Percentiles rank a stretch among this genome's conserved stretches.
These are phyloP conservation scores for Pyrus bretschneideri DNA, from an alignment of 306 rosid species.

Conservation along the genomic window DNA sequence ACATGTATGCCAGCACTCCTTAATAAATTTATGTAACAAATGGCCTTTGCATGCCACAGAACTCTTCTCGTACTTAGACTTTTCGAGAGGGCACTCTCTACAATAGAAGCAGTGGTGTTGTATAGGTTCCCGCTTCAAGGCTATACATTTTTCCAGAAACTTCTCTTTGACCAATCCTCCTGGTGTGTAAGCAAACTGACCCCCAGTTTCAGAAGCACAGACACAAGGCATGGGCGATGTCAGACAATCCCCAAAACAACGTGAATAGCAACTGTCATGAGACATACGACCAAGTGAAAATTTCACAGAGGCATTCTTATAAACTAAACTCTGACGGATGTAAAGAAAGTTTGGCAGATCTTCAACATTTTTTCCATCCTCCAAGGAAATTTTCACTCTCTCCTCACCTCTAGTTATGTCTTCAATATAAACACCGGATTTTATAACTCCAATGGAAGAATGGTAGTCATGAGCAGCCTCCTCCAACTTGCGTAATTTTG, in stretches of 20 bases:
- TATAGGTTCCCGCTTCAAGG: neutral
- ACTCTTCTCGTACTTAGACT: neutral
- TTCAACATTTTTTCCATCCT: neutral
- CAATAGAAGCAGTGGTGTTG: constrained; percentile 2
- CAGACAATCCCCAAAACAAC: constrained; percentile 21
- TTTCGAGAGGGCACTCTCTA: constrained; percentile 5
- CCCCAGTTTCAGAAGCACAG: constrained; percentile 11
- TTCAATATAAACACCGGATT: neutral
- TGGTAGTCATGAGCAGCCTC: neutral
- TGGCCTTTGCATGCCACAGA: constrained; percentile 7
- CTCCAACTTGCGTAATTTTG: neutral
- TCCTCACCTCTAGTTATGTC: constrained; percentile 17
- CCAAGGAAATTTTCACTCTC: constrained; percentile 3
- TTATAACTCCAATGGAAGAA: neutral
- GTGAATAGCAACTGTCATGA: constrained; percentile 6
- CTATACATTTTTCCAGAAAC: constrained; percentile 14
- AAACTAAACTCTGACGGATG: neutral
- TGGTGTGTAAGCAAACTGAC: constrained; percentile 18
- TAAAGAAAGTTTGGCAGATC: neutral
- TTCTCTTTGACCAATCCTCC: constrained; percentile 8
- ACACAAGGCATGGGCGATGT: constrained; percentile 9
- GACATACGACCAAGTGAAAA: constrained; percentile 4
- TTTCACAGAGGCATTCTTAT: constrained; percentile 13
- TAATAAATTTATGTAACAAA: constrained; percentile 1
- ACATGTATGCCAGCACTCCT: constrained; percentile 25